These are phyloP conservation scores for Allantophomopsis lycopodina DNA, from an alignment of 2,329 filamentous ascomycete genomes.

Conservation along the genomic window DNA sequence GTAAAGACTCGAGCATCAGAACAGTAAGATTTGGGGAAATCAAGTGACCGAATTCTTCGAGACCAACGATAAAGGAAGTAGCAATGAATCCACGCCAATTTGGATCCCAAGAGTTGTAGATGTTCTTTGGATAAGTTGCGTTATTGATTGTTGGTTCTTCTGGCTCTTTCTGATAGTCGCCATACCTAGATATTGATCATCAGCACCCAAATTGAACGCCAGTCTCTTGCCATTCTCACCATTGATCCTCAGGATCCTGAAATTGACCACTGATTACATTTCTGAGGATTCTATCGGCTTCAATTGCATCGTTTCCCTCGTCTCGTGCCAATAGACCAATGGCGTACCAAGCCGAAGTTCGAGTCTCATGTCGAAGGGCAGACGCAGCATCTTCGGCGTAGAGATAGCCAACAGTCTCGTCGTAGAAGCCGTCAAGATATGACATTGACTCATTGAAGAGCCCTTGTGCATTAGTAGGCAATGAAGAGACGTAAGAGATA, in stretches of 20 bases:
- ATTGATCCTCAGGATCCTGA: conserved; percentile 33
- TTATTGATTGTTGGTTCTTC: conserved; percentile 44
- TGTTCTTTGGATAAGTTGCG: conserved; percentile 29
- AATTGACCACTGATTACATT: conserved; percentile 37
- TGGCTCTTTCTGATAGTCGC: conserved; percentile 36
- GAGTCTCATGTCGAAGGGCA: conserved; percentile 37
- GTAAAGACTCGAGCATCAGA: conserved; percentile 36
- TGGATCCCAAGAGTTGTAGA: conserved; percentile 46
- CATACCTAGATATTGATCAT: conserved; percentile 19
- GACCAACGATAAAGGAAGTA: conserved; percentile 39
- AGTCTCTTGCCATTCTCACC: conserved; percentile 21
- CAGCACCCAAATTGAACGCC: background rate
- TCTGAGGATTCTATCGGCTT: conserved; percentile 35
- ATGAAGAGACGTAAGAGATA: background rate
- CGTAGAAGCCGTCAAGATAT: background rate
- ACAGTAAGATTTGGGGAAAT: conserved; percentile 22
- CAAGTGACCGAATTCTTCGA: conserved; percentile 42
- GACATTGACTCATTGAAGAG: background rate
- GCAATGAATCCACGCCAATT: conserved; percentile 53
- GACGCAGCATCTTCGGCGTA: conserved; percentile 3
- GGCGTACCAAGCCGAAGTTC: conserved; percentile 41
- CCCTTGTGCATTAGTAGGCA: background rate
- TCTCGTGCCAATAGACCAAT: conserved; percentile 40
- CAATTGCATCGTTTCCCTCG: conserved; percentile 26
- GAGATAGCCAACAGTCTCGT: background rate